Evolutionary conservation across 140 eudicot species (phyloP).

Genomic region (Oenanthe javanica): DNA sequence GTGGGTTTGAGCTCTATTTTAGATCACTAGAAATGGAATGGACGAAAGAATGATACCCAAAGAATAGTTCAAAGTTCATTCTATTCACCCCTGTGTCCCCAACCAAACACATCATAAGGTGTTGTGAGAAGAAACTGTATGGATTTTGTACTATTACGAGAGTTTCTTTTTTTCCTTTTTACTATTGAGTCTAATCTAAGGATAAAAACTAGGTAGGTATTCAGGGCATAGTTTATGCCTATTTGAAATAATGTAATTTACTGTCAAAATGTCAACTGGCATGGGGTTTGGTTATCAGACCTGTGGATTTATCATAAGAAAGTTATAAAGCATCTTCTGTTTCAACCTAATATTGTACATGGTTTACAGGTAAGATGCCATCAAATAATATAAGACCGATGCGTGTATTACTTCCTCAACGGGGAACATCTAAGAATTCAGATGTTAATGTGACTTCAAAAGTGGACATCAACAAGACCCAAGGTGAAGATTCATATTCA

Average conservation of each 20-base stretch:
- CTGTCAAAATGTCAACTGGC: not conserved
- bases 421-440: slow-evolving; percentile 37
- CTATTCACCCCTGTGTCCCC: not conserved
- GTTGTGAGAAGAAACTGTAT: not conserved
- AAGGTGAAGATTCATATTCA: slow-evolving; percentile 26
- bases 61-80: not conserved
- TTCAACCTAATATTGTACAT: not conserved
- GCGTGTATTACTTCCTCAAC: slow-evolving; percentile 50
- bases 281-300: not conserved
- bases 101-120: not conserved
- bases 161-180: not conserved
- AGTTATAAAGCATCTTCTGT: not conserved
- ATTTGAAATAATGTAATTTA: not conserved
- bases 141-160: not conserved
- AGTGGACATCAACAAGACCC: slow-evolving; percentile 25
- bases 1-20: not conserved
- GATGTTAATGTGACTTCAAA: slow-evolving; percentile 9
- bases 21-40: not conserved
- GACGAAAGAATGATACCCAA: not conserved
- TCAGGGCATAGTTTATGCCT: not conserved
- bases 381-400: slow-evolving; percentile 50
- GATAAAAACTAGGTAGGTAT: not conserved
- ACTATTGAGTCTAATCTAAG: not conserved
- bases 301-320: not conserved
- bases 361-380: slow-evolving; percentile 52